phyloP scores from a whole-genome alignment of 805 yeast genomes.

The Wickerhamiella musiphila region DNA sequence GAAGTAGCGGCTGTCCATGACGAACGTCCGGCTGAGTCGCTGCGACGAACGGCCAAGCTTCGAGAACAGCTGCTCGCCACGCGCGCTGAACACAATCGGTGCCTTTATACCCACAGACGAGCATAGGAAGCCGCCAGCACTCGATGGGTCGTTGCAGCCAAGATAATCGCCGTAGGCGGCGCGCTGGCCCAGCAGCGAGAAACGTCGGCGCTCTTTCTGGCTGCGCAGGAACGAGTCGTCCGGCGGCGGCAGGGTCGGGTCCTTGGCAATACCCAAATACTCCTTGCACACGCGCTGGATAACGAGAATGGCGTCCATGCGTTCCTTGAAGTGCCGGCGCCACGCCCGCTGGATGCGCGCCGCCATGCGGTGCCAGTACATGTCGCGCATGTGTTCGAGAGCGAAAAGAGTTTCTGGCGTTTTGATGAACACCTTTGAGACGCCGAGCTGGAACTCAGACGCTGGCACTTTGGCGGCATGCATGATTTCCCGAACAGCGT shows the following conservation, averaged over 20 bases:
- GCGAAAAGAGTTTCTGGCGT: slow-evolving; percentile 95
- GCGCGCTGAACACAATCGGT: slow-evolving; percentile 53
- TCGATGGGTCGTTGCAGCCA: slow-evolving; percentile 61
- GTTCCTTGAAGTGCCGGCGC: slow-evolving; percentile 63
- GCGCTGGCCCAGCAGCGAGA: slow-evolving; percentile 75
- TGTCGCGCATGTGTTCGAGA: slow-evolving; percentile 87
- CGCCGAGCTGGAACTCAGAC: slow-evolving; percentile 80
- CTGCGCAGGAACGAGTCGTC: slow-evolving; percentile 30
- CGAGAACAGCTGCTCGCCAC: slow-evolving; percentile 65
- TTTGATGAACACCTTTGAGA: slow-evolving; percentile 80
- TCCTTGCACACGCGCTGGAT: slow-evolving; percentile 65
- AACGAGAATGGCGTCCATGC: slow-evolving; percentile 72
- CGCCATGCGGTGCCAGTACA: slow-evolving; percentile 97
- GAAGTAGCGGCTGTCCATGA: slow-evolving; percentile 45
- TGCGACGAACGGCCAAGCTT: slow-evolving; percentile 88
- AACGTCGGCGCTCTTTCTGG: slow-evolving; percentile 75
- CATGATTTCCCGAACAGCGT: slow-evolving; percentile 37
- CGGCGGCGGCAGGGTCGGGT: slow-evolving; percentile 34
- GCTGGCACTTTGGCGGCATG: slow-evolving; percentile 51
- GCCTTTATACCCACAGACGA: slow-evolving; percentile 55
- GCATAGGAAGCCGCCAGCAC: slow-evolving; percentile 59
- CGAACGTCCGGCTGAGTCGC: slow-evolving; percentile 52
- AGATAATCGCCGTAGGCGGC: slow-evolving; percentile 90
- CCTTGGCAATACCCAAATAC: slow-evolving; percentile 73
- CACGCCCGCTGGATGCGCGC: slow-evolving; percentile 95